These are phyloP conservation scores for Pseudevernia furfuracea DNA, from an alignment of 495 filamentous ascomycete species.

Conservation along the genomic window DNA sequence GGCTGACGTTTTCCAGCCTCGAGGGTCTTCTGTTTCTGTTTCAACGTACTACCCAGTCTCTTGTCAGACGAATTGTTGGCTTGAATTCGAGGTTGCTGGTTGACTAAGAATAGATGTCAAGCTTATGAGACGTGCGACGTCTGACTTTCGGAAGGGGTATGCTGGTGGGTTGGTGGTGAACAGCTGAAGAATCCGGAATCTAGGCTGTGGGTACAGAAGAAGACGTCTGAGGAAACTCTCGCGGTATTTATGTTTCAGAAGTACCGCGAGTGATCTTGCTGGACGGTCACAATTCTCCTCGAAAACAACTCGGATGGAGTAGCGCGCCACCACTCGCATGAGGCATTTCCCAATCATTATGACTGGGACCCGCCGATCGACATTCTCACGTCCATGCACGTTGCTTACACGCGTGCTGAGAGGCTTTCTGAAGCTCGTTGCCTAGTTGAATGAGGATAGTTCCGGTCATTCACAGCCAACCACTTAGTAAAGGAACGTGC, in stretches of 20 bases:
- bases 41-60: background rate
- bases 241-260: conserved; percentile 26
- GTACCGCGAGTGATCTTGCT: conserved; percentile 14
- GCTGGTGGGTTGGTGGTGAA: conserved; percentile 5
- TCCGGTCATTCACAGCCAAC: conserved; percentile 11
- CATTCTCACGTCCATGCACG: conserved; percentile 15
- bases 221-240: conserved; percentile 5
- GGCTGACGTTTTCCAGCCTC: conserved; percentile 3
- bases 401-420: conserved; percentile 18
- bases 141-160: conserved; percentile 1
- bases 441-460: conserved; percentile 8
- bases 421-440: conserved; percentile 6
- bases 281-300: conserved; percentile 11
- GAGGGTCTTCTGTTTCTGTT: conserved; percentile 1
- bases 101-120: conserved; percentile 6
- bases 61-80: conserved; percentile 8
- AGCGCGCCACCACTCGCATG: background rate
- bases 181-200: conserved; percentile 2
- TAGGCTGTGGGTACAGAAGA: conserved; percentile 4
- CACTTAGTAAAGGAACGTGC: background rate
- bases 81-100: conserved; percentile 3
- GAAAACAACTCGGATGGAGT: conserved; percentile 8
- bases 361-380: conserved; percentile 6
- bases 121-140: conserved; percentile 7
- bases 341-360: conserved; percentile 5